phyloP scores from a whole-genome alignment of 2,329 filamentous ascomycete species.

The Metarhizium anisopliae region DNA sequence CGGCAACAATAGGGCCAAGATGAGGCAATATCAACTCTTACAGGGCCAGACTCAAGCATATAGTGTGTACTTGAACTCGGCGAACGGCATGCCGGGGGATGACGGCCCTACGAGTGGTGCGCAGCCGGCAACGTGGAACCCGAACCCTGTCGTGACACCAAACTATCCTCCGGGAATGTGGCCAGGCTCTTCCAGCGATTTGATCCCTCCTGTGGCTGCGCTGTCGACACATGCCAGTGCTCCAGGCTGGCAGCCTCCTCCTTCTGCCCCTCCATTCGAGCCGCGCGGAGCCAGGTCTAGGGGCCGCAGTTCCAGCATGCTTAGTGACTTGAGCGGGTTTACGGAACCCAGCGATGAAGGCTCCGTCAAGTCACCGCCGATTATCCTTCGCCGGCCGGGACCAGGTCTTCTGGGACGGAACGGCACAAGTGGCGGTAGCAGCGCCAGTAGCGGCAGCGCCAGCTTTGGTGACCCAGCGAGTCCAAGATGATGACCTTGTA shows the following conservation, averaged over 20 bases:
- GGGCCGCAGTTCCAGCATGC: constrained; percentile 57
- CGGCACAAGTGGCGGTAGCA: constrained; percentile 23
- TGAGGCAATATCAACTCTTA: constrained; percentile 21
- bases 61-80: constrained; percentile 20
- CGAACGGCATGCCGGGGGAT: constrained; percentile 24
- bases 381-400: constrained; percentile 3
- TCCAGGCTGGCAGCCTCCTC: constrained; percentile 26
- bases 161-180: constrained; percentile 28
- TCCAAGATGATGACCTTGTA: constrained; percentile 20
- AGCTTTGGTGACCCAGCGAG: constrained; percentile 45
- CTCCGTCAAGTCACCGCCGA: constrained; percentile 14
- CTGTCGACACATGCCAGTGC: constrained; percentile 21
- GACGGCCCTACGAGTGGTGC: constrained; percentile 5
- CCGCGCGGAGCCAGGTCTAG: constrained; percentile 32
- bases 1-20: constrained; percentile 18
- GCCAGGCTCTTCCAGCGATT: constrained; percentile 24
- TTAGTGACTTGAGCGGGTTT: constrained; percentile 58
- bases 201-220: constrained; percentile 21
- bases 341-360: constrained; percentile 52
- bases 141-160: constrained; percentile 23
- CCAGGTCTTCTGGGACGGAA: constrained; percentile 8
- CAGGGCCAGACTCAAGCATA: constrained; percentile 24
- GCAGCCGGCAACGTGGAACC: constrained; percentile 23
- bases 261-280: constrained; percentile 27
- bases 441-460: constrained; percentile 39